phyloP scores from a whole-genome alignment of 768 basidiomycete species.

The Mycena latifolia region DNA sequence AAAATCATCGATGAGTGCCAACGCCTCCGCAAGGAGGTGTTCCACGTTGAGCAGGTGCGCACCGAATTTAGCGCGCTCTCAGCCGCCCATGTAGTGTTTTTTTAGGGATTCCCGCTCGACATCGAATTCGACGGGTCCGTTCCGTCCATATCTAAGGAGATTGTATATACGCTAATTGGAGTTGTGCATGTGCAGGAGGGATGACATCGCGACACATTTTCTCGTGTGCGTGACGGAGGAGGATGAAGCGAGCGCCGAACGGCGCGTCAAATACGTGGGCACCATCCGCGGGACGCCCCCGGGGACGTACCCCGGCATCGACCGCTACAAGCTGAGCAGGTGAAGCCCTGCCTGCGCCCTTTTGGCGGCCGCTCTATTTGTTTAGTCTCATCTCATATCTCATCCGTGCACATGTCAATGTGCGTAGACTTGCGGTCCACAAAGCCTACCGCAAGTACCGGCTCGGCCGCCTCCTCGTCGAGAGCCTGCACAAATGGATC shows the following conservation, averaged over 20 bases:
- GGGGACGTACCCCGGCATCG: constrained; percentile 48
- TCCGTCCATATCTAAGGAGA: constrained; percentile 27
- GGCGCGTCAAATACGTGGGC: constrained; percentile 73
- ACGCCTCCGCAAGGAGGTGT: constrained; percentile 20
- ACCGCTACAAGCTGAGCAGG: constrained; percentile 76
- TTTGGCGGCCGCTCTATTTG: too few species aligned
- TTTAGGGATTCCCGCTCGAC: constrained; percentile 78
- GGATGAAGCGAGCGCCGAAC: constrained; percentile 38
- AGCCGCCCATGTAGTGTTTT: too few species aligned
- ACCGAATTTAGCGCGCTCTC: too few species aligned
- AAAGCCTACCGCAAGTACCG: constrained; percentile 71
- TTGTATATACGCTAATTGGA: background rate
- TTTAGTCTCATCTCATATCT: too few species aligned
- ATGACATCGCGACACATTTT: constrained; percentile 76
- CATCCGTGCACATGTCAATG: too few species aligned
- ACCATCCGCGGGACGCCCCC: constrained; percentile 66
- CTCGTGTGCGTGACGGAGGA: constrained; percentile 68
- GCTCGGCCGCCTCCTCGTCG: constrained; percentile 77
- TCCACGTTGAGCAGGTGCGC: constrained; percentile 42
- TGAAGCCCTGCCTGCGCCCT: too few species aligned
- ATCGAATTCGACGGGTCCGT: constrained; percentile 81
- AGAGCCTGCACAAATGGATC: constrained; percentile 72
- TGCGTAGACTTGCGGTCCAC: constrained; percentile 77
- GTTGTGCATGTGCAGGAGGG: constrained; percentile 60
- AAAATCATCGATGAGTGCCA: constrained; percentile 59